Percentiles rank a stretch among this genome's conserved stretches.
Conservation (phyloP, 2,329 filamentous ascomycete genomes). For the Diaporthe sp. region DNA sequence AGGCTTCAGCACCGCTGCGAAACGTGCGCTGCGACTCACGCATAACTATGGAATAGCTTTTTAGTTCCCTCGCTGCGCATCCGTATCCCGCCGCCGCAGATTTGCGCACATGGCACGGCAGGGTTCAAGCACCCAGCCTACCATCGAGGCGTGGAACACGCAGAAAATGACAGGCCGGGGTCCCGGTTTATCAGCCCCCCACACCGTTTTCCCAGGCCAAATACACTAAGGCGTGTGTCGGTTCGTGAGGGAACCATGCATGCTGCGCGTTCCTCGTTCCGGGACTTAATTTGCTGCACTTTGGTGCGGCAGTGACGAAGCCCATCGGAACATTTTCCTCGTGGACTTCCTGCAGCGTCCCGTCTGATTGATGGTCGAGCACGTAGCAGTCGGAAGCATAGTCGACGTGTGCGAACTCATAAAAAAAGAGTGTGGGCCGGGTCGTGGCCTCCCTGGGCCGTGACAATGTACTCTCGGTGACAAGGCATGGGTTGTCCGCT, state of each 20-base stretch:
- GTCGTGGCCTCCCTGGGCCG: constrained; percentile 29
- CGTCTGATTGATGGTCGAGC: constrained; percentile 29
- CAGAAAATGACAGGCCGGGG: constrained; percentile 44
- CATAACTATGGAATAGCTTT: constrained; percentile 22
- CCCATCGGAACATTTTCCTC: constrained; percentile 25
- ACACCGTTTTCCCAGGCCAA: constrained; percentile 24
- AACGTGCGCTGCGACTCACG: constrained; percentile 27
- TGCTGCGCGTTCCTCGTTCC: constrained; percentile 22
- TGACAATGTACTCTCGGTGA: constrained; percentile 37
- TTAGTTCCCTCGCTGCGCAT: constrained; percentile 6
- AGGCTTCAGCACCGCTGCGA: constrained; percentile 30
- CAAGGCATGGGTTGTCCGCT: constrained; percentile 39
- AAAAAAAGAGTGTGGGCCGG: constrained; percentile 32
- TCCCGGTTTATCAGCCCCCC: constrained; percentile 35
- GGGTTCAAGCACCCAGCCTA: constrained; percentile 36
- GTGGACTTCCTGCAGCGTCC: constrained; percentile 19
- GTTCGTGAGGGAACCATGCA: constrained; percentile 32
- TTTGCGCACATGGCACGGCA: constrained; percentile 42
- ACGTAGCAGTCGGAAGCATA: constrained; percentile 20
- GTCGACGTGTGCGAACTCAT: constrained; percentile 1
- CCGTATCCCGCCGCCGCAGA: constrained; percentile 38
- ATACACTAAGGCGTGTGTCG: constrained; percentile 9
- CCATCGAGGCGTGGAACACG: constrained; percentile 40
- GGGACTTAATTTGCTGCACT: constrained; percentile 22
- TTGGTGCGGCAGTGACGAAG: constrained; percentile 7